These are phyloP conservation scores for Plectranthus barbatus DNA, from an alignment of 257 asterid genomes.

Conservation along the genomic window DNA sequence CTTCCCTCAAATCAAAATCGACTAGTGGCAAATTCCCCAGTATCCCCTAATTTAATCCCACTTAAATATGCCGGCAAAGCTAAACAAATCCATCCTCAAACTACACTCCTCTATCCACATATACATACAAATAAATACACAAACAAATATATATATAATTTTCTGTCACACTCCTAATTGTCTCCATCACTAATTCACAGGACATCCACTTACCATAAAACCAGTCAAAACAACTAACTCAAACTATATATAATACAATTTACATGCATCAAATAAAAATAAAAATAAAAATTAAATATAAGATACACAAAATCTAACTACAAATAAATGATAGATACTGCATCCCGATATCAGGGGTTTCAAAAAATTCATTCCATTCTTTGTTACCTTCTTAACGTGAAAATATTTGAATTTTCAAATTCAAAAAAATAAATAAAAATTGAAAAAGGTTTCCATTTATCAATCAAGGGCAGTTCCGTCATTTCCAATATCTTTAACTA, in stretches of 20 bases:
- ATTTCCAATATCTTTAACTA: conserved; percentile 16
- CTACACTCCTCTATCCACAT: conserved; percentile 13
- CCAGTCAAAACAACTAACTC: conserved; percentile 7
- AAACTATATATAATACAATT: not conserved
- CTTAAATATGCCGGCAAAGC: conserved; percentile 50
- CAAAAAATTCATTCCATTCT: not conserved
- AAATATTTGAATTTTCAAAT: not conserved
- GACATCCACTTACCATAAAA: conserved; percentile 5
- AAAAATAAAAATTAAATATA: not conserved
- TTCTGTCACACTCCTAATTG: not conserved
- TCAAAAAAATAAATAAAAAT: not conserved
- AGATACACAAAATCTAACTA: not conserved
- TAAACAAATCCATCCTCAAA: conserved; percentile 36
- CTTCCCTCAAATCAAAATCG: conserved; percentile 17
- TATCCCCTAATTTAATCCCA: conserved; percentile 19
- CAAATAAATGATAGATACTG: not conserved
- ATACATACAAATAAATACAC: not conserved
- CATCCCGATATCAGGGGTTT: not conserved
- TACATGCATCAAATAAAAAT: not conserved
- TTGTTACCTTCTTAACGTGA: not conserved
- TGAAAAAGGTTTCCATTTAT: not conserved
- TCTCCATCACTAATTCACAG: conserved; percentile 19
- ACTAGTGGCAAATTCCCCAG: conserved; percentile 29
- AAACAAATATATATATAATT: not conserved
- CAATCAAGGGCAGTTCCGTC: conserved; percentile 25